These are phyloP conservation scores for Chytriomyces sp. DNA, from an alignment of 192 early-diverging fungal species.

Conservation along the genomic window DNA sequence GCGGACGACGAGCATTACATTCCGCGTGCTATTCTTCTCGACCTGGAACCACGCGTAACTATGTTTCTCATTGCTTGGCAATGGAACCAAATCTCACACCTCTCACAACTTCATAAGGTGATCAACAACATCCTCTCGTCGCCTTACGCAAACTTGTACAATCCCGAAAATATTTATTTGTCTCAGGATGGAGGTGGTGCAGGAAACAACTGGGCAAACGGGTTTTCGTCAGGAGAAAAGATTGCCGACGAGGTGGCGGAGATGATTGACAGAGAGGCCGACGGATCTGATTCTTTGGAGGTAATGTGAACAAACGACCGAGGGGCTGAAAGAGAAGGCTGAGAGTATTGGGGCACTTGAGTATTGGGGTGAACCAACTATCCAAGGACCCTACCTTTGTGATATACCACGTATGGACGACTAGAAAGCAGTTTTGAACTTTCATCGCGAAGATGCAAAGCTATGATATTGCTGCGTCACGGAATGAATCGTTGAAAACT, in stretches of 20 bases:
- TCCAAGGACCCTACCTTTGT: no score
- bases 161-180: constrained; percentile 94
- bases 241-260: constrained; percentile 92
- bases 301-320: constrained; percentile 45
- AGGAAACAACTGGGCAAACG: constrained; percentile 96
- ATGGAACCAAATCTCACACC: neutral
- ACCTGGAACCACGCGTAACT: constrained; percentile 88
- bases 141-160: constrained; percentile 89
- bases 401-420: no score
- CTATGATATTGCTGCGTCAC: neutral
- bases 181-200: constrained; percentile 95
- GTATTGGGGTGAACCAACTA: no score
- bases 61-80: neutral
- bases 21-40: constrained; percentile 87
- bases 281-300: constrained; percentile 91
- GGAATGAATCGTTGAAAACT: constrained; percentile 7
- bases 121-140: constrained; percentile 89
- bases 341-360: neutral
- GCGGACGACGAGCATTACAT: constrained; percentile 99
- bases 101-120: constrained; percentile 51
- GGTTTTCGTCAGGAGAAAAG: constrained; percentile 84
- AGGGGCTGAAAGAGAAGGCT: neutral
- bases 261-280: constrained; percentile 96
- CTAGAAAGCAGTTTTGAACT: no score
- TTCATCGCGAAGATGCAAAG: neutral